Percentiles rank a stretch among this genome's conserved stretches.
Conservation (phyloP, 2,329 filamentous ascomycete genomes). For the Ophiostoma sp. region DNA sequence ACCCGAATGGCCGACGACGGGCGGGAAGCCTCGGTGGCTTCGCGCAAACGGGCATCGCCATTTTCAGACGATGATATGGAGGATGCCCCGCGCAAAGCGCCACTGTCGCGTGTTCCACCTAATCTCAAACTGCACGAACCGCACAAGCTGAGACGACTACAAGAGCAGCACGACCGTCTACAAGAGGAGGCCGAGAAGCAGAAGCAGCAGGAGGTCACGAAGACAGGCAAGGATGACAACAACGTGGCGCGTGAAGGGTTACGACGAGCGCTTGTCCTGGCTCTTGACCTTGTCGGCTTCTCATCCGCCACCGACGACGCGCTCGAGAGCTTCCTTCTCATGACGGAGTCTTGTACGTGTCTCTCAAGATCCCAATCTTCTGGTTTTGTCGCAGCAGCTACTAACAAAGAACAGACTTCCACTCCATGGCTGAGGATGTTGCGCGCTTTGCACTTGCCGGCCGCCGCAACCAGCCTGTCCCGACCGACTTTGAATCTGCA, state of each 20-base stretch:
- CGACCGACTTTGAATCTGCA: constrained; percentile 53
- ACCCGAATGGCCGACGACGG: constrained; percentile 19
- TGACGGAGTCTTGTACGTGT: constrained; percentile 53
- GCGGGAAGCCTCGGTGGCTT: constrained; percentile 17
- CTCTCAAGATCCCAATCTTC: neutral
- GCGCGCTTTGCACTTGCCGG: constrained; percentile 45
- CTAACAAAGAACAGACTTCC: constrained; percentile 41
- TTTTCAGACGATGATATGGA: constrained; percentile 12
- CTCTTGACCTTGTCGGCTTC: constrained; percentile 55
- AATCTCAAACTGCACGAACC: constrained; percentile 19
- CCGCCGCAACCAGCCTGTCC: constrained; percentile 50
- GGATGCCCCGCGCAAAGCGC: constrained; percentile 19
- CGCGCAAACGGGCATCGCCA: constrained; percentile 20
- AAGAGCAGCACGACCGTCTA: constrained; percentile 19
- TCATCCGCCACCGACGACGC: constrained; percentile 50
- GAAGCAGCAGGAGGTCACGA: neutral
- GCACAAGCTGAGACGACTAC: constrained; percentile 24
- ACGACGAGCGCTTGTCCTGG: constrained; percentile 51
- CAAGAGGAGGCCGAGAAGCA: constrained; percentile 10
- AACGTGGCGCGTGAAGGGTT: constrained; percentile 42
- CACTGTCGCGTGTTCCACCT: neutral
- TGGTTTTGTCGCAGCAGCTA: constrained; percentile 25
- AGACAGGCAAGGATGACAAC: constrained; percentile 30
- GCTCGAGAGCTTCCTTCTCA: constrained; percentile 52
- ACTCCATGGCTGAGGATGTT: constrained; percentile 45